Evolutionary conservation across 805 yeast genomes (phyloP), one percentile per base, ranked within the genome.

Genomic region (Lachancea nothofagi): DNA sequence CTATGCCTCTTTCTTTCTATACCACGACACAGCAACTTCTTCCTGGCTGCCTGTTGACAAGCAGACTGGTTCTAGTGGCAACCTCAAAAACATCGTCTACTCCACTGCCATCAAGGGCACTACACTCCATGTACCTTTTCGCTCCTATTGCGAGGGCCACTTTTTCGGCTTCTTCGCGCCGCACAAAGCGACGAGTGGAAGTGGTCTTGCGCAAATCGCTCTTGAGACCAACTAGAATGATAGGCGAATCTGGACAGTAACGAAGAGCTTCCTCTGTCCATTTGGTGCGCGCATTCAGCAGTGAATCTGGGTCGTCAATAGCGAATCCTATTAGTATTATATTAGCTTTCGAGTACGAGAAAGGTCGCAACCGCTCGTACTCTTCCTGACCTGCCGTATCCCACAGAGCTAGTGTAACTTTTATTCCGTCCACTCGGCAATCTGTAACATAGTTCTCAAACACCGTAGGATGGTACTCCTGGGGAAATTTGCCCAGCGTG

Each of bases 311-410:
- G 20, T 77, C 79, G 58, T 89, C 85, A 14, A 88, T 68, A 0
- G 96, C 86, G 64, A 84, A 89, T 0, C 90, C 96, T 39, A 88
- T 81, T 40, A 88, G 65, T 38, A 89, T 81, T 41, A 85, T 83
- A 60, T 89, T 84, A 2, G 96, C 94, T 52, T 85, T 82, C 8
- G 89, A 76, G 55, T 89, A 89, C 17, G 95, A 83, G 48, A 89
- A 67, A 0, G 96, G 96, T 45, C 96, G 74, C 43, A 89, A 67
- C 43, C 96, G 67, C 50, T 88, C 96, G 58, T 88, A 88, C 62
- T 88, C 97, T 65, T 88, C 97, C 64, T 88, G 96, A 2, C 97
- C 97, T 3, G 97, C 96, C 1, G 96, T 88, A 59, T 88, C 97
- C 96, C 97, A 88, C 19, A 88, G 65, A 2, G 95, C 89, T 41